Conservation (phyloP, 768 basidiomycete genomes). For the Trametes elegans region DNA sequence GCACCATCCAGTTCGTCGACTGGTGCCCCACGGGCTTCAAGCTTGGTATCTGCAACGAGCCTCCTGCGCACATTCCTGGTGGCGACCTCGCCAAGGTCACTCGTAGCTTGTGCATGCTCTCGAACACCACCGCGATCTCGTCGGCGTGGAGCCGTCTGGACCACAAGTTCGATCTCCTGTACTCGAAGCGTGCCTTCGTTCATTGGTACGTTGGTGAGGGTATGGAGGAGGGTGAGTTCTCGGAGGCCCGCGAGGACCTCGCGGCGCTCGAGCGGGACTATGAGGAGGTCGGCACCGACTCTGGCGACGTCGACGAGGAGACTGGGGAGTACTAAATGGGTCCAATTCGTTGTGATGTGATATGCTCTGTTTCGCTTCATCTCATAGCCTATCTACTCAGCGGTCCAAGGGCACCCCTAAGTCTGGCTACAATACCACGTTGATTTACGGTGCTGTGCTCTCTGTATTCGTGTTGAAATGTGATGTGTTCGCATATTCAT, state of each 20-base stretch:
- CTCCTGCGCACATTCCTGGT: constrained; percentile 86
- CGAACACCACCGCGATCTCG: constrained; percentile 93
- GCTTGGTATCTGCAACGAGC: constrained; percentile 97
- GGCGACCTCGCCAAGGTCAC: constrained; percentile 94
- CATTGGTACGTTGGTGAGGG: constrained; percentile 98
- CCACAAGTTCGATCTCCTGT: constrained; percentile 98
- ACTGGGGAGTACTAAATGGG: constrained; percentile 44
- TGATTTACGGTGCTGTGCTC: constrained; percentile 16
- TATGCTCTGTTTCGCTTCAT: constrained; percentile 9
- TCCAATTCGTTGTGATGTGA: neutral
- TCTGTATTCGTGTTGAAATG: constrained; percentile 10
- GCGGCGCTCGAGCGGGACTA: constrained; percentile 97
- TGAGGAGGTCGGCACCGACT: constrained; percentile 83
- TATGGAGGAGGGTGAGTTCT: constrained; percentile 99
- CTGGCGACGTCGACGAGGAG: constrained; percentile 63
- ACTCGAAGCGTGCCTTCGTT: constrained; percentile 91
- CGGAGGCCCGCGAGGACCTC: constrained; percentile 96
- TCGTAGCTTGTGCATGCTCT: constrained; percentile 96
- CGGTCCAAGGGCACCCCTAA: constrained; percentile 13
- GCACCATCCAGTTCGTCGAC: constrained; percentile 97
- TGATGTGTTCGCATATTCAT: constrained; percentile 7
- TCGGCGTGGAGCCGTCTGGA: constrained; percentile 94
- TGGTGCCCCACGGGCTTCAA: constrained; percentile 99
- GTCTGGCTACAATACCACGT: constrained; percentile 21
- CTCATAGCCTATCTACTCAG: constrained; percentile 17